Conservation (phyloP, 495 filamentous ascomycete species). For the Penicillium atrosanguineum region DNA sequence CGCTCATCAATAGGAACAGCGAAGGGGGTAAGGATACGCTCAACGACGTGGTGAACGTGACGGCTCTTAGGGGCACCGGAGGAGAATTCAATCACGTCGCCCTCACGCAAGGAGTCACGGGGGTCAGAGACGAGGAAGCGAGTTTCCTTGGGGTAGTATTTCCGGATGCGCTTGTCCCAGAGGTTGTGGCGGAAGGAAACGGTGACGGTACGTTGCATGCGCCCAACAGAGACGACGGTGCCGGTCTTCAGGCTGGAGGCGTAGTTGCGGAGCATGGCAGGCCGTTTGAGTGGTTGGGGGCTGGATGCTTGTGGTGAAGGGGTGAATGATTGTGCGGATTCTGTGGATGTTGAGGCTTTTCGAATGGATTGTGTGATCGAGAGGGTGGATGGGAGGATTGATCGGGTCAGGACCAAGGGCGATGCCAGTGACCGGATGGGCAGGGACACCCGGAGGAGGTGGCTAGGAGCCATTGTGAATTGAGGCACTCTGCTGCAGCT, state of each 20-base stretch:
- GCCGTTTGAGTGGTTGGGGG: conserved; percentile 15
- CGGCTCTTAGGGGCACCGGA: conserved; percentile 63
- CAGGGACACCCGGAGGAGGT: conserved; percentile 36
- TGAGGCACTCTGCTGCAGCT: background rate
- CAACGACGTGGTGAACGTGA: conserved; percentile 71
- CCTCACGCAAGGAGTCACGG: conserved; percentile 64
- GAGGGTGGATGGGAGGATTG: conserved; percentile 20
- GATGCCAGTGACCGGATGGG: conserved; percentile 35
- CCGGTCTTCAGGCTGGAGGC: conserved; percentile 40
- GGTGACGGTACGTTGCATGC: conserved; percentile 45
- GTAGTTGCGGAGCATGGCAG: conserved; percentile 38
- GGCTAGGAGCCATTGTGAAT: conserved; percentile 32
- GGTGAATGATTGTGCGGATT: conserved; percentile 12
- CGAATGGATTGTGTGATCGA: conserved; percentile 16
- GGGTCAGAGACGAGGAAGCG: conserved; percentile 71
- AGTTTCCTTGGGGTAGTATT: conserved; percentile 40
- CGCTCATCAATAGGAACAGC: conserved; percentile 60
- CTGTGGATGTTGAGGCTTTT: conserved; percentile 19
- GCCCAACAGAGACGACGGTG: conserved; percentile 45
- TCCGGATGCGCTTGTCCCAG: conserved; percentile 41
- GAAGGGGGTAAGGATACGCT: conserved; percentile 72
- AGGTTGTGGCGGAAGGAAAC: conserved; percentile 35
- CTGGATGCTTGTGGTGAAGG: conserved; percentile 1
- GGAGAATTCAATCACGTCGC: conserved; percentile 78
- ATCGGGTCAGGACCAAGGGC: conserved; percentile 24